These are phyloP conservation scores for Xerocomellus intermedius DNA, from an alignment of 768 basidiomycete species.

Conservation along the genomic window DNA sequence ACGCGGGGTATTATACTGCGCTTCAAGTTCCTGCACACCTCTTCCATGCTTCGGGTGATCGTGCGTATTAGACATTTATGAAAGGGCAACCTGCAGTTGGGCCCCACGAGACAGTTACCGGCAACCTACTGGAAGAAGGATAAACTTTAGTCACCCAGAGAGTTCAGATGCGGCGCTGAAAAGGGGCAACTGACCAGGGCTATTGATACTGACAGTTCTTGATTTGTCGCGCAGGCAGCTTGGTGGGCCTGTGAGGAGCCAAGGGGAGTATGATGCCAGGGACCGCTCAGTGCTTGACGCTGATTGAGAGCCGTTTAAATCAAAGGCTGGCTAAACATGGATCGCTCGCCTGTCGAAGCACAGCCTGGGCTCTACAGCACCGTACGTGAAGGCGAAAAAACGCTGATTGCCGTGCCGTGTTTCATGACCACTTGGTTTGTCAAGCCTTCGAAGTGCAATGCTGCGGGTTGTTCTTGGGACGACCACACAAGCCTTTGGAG, in stretches of 20 bases:
- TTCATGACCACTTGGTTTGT: background rate
- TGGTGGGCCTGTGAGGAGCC: background rate
- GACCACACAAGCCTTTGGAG: background rate
- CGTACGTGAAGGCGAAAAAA: background rate
- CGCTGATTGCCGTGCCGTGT: background rate
- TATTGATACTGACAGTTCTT: background rate
- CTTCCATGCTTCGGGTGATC: background rate
- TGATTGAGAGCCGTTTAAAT: background rate
- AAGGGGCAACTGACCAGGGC: constrained; percentile 10
- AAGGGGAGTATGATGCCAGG: background rate
- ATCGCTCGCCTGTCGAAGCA: background rate
- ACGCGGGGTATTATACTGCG: constrained; percentile 12
- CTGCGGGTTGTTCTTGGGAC: background rate
- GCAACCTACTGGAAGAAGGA: background rate
- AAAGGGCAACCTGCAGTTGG: background rate
- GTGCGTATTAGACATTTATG: background rate
- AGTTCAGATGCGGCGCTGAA: background rate
- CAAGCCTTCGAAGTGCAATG: background rate
- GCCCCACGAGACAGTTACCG: constrained; percentile 1
- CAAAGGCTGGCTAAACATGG: constrained; percentile 10
- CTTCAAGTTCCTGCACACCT: background rate
- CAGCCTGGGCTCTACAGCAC: no score
- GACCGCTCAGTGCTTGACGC: background rate
- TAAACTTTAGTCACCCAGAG: background rate
- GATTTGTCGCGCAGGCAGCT: constrained; percentile 1